Evolutionary conservation across 495 filamentous ascomycete genomes (phyloP).

Genomic region (Podospora comata): DNA sequence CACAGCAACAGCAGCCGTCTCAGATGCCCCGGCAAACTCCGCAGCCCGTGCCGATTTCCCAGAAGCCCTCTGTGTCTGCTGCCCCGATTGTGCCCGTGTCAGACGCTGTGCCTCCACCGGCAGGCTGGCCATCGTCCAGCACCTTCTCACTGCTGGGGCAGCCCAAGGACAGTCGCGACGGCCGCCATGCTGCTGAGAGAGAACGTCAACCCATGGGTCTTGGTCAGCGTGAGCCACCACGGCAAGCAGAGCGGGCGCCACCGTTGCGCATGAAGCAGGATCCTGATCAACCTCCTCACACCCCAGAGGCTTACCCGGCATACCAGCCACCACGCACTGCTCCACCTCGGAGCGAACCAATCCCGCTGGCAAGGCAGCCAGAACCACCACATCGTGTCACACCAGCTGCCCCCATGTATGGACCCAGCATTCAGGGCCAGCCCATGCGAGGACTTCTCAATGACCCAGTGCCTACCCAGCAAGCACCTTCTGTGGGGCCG

Average conservation of each 20-base stretch:
- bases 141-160: constrained; percentile 22
- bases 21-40: constrained; percentile 13
- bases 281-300: constrained; percentile 36
- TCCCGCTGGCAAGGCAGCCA: constrained; percentile 40
- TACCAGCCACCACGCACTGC: constrained; percentile 28
- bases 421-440: constrained; percentile 32
- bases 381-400: constrained; percentile 40
- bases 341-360: constrained; percentile 37
- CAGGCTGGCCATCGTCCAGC: constrained; percentile 25
- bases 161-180: constrained; percentile 21
- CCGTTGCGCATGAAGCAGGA: constrained; percentile 46
- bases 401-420: constrained; percentile 33
- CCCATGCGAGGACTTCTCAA: constrained; percentile 32
- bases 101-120: constrained; percentile 26
- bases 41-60: constrained; percentile 25
- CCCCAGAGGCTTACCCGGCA: constrained; percentile 30
- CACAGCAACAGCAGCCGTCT: constrained; percentile 7
- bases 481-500: constrained; percentile 25
- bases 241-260: constrained; percentile 28
- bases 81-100: constrained; percentile 22
- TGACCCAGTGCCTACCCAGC: constrained; percentile 31
- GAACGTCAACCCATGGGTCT: constrained; percentile 31
- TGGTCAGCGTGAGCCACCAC: constrained; percentile 31
- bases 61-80: constrained; percentile 25
- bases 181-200: constrained; percentile 23